Evolutionary conservation across 495 filamentous ascomycete genomes (phyloP).

Genomic region (Sordaria brevicollis): DNA sequence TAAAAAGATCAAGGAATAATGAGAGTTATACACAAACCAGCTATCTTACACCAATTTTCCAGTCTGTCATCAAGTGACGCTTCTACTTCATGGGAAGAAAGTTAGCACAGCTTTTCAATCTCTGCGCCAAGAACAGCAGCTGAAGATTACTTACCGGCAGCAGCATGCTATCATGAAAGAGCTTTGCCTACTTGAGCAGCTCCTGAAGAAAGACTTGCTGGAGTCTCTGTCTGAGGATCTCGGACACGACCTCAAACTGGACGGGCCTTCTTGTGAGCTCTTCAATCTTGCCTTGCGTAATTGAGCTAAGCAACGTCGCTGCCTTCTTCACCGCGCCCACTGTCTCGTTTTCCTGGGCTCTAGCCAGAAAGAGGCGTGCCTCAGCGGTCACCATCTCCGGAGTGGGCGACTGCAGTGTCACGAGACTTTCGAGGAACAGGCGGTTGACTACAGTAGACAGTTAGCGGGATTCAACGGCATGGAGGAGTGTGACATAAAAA

Average conservation of each 20-base stretch:
- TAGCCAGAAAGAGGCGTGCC: neutral
- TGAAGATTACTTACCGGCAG: neutral
- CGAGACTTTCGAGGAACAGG: neutral
- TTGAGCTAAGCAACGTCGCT: neutral
- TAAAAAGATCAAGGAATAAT: no score
- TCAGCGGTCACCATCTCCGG: neutral
- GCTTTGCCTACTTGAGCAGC: neutral
- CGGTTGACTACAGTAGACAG: neutral
- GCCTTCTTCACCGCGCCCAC: neutral
- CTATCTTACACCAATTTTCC: no score
- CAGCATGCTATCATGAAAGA: neutral
- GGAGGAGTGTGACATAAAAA: neutral
- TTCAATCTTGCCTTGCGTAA: neutral
- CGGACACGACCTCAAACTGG: neutral
- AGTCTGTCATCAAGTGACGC: no score
- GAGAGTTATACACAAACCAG: no score
- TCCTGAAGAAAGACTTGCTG: neutral
- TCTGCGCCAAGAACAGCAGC: accelerated
- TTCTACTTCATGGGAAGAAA: no score
- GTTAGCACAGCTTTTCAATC: neutral
- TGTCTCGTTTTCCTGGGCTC: neutral
- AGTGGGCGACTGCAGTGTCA: neutral
- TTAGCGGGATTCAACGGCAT: neutral
- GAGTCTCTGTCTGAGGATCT: neutral
- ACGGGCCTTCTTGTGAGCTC: neutral